Base-by-base conservation (phyloP, 305 asterid genomes). In the Fraxinus albicans region DNA sequence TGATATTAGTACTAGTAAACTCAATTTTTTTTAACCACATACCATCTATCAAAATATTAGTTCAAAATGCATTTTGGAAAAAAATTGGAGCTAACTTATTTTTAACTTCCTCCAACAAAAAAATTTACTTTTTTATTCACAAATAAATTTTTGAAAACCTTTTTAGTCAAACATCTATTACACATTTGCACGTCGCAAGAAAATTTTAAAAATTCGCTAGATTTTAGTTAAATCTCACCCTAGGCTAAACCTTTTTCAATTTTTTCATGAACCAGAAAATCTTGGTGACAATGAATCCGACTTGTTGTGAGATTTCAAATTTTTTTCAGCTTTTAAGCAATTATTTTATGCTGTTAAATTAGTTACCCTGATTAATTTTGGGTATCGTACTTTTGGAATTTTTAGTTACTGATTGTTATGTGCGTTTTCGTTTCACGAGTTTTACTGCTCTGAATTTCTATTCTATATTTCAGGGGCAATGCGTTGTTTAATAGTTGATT, bases 381-480 rank as follows among this genome's bases (percentile, higher is more conserved):
- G 60, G 60, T 50, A 50, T 50, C 21, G 21, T 50, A 15, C 60
- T 50, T 50, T 6, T 50, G 7, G 60, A 15, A 50, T 50, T 50
- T 50, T 15, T 15, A 50, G 21, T 50, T 50, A 50, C 21, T 15
- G 8, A 50, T 15, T 50, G 60, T 12, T 50, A 50, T 44, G 53
- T 44, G 53, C 15, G 53, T 44, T 13, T 17, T 15, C 60, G 60
- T 50, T 3, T 50, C 60, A 13, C 1, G 60, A 0, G 60, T 50
- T 50, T 15, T 15, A 50, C 60, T 50, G 17, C 58, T 35, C n/a
- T 82, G 82, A 72, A 12, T 58, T 60, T 63, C 44, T 74, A 47
- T 83, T 70, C 35, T 78, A 81, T 73, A 42, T 84, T 33, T 78
- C 83, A 86, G 88, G 88, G 82, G n/a, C 79, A 76, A 29, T 78